Evolutionary conservation across 2,329 filamentous ascomycete genomes (phyloP).

Genomic region (Sclerotinia spermophila): DNA sequence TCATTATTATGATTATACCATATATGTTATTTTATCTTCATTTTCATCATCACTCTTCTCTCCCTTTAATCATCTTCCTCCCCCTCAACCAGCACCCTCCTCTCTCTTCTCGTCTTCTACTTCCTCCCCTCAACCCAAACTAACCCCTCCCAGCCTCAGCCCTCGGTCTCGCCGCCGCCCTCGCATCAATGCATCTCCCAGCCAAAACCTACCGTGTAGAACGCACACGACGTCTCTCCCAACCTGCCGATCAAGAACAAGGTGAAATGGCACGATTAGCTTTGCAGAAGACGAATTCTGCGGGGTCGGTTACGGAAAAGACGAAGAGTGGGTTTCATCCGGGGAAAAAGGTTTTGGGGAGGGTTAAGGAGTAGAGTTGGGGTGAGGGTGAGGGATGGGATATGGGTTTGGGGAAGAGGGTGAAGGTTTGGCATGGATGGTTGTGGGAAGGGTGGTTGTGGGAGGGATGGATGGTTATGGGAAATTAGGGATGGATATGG

Average conservation of each 20-base stretch:
- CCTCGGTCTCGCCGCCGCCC: conserved; percentile 12
- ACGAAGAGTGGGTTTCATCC: background rate
- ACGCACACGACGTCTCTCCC: conserved; percentile 13
- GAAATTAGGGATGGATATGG: background rate
- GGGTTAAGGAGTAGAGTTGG: background rate
- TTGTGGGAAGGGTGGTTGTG: background rate
- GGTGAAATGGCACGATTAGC: conserved; percentile 9
- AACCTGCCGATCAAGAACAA: conserved; percentile 4
- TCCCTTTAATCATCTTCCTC: too few species aligned
- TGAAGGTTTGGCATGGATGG: background rate
- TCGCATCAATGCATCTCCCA: conserved; percentile 17
- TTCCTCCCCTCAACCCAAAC: too few species aligned
- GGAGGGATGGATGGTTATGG: background rate
- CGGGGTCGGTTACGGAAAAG: background rate
- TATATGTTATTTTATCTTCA: background rate
- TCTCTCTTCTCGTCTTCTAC: background rate
- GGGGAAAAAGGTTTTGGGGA: conserved; percentile 11
- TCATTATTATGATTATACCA: background rate
- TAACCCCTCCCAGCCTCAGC: conserved; percentile 7
- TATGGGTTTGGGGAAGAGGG: background rate
- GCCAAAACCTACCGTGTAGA: conserved; percentile 16
- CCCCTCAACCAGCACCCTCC: background rate
- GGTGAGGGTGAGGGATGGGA: background rate
- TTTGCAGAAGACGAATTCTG: conserved; percentile 13
- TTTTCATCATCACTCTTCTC: background rate